Conservation (phyloP, 2,329 filamentous ascomycete species). For the Penicillium sp. region DNA sequence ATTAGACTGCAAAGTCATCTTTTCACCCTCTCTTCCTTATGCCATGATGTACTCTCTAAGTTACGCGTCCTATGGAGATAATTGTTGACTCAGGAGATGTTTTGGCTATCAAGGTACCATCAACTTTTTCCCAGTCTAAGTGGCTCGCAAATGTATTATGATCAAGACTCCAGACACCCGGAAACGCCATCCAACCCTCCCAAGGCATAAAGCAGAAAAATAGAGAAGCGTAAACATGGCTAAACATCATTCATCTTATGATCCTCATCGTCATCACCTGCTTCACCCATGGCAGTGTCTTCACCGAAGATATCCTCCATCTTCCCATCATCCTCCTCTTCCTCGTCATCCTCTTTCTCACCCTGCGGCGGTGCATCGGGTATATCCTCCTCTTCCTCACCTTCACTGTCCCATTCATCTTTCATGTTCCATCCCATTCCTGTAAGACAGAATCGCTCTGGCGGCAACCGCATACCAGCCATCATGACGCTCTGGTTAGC, state of each 20-base stretch:
- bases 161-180: constrained; percentile 17
- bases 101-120: background rate
- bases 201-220: background rate
- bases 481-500: constrained; percentile 40
- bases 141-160: background rate
- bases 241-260: constrained; percentile 46
- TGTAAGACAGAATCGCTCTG: constrained; percentile 62
- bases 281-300: constrained; percentile 39
- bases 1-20: constrained; percentile 6
- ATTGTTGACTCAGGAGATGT: background rate
- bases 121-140: background rate
- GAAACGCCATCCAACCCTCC: constrained; percentile 14
- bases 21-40: background rate
- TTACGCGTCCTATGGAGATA: background rate
- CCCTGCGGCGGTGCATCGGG: constrained; percentile 20
- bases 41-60: background rate
- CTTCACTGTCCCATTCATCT: constrained; percentile 60
- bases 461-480: constrained; percentile 59
- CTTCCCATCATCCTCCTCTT: constrained; percentile 47
- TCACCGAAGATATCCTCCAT: constrained; percentile 52
- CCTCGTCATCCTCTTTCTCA: constrained; percentile 35
- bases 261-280: constrained; percentile 39
- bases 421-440: constrained; percentile 58
- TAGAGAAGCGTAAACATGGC: constrained; percentile 1
- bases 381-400: constrained; percentile 44